These are phyloP conservation scores for Nitzschia inconspicua DNA, from an alignment of 108 stramenopile genomes.

Conservation along the genomic window DNA sequence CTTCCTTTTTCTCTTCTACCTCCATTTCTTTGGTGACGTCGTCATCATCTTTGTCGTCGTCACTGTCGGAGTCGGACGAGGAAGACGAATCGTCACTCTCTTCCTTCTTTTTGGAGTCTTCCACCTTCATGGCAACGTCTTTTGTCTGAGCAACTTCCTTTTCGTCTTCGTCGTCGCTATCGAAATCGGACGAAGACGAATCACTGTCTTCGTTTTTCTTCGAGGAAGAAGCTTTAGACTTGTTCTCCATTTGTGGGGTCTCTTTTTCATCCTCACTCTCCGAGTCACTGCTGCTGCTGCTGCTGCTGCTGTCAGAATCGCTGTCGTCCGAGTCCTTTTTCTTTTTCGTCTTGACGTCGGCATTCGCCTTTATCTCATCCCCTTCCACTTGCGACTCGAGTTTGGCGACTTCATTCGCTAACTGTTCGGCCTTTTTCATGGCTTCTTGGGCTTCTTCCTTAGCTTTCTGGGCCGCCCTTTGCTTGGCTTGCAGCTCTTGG, in stretches of 20 bases:
- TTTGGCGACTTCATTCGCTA: slow-evolving; percentile 38
- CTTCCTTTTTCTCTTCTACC: slow-evolving; percentile 22
- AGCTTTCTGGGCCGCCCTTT: slow-evolving; percentile 22
- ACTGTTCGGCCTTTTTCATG: slow-evolving; percentile 32
- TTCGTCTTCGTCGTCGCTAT: slow-evolving; percentile 27
- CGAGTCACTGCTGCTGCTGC: slow-evolving; percentile 26
- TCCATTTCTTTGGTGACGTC: slow-evolving; percentile 34
- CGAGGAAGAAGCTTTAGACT: slow-evolving; percentile 13
- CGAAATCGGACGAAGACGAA: slow-evolving; percentile 24
- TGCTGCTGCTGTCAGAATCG: slow-evolving; percentile 18
- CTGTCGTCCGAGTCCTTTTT: slow-evolving; percentile 26
- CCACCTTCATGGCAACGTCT: too few relatives aligned
- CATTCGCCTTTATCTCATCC: slow-evolving; percentile 12
- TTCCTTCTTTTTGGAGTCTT: slow-evolving; percentile 33
- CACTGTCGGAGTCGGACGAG: slow-evolving; percentile 23
- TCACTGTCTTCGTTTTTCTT: slow-evolving; percentile 29
- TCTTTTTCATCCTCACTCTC: slow-evolving; percentile 20
- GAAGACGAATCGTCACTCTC: slow-evolving; percentile 12
- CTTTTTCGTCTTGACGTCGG: slow-evolving; percentile 8
- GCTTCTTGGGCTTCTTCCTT: slow-evolving; percentile 40
- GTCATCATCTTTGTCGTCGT: slow-evolving; percentile 12
- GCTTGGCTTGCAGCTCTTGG: slow-evolving; percentile 34
- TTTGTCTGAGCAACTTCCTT: too few relatives aligned
- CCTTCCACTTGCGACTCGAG: slow-evolving; percentile 16
- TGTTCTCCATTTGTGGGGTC: slow-evolving; percentile 3